phyloP scores from a whole-genome alignment of 2,329 filamentous ascomycete species.

The Ophiostoma sp. region DNA sequence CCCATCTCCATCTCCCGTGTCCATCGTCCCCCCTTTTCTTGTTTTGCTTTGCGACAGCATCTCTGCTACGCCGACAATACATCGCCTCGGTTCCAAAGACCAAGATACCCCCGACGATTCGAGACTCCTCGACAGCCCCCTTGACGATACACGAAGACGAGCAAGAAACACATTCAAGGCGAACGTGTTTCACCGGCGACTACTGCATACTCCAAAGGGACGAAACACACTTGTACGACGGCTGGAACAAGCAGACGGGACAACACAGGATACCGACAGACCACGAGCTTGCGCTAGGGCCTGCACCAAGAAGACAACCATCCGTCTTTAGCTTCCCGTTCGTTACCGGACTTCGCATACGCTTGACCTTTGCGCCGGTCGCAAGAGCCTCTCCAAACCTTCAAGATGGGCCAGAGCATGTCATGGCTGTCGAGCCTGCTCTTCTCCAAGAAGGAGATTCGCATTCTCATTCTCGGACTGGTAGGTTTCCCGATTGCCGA shows the following conservation, averaged over 20 bases:
- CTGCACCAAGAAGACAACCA: too few species aligned
- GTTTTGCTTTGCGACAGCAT: conserved; percentile 11
- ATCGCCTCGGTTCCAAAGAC: background rate
- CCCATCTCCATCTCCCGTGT: conserved; percentile 3
- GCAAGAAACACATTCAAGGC: background rate
- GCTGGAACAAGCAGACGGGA: background rate
- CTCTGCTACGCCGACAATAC: background rate
- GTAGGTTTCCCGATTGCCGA: conserved; percentile 44
- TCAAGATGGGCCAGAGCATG: conserved; percentile 58
- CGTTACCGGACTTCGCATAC: background rate
- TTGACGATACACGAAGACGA: conserved; percentile 6
- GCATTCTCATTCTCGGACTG: conserved; percentile 89
- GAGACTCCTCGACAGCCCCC: too few species aligned
- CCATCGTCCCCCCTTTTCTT: conserved; percentile 2
- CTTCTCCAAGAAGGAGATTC: conserved; percentile 95
- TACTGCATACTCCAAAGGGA: background rate
- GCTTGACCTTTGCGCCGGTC: conserved; percentile 10
- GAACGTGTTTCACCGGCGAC: background rate
- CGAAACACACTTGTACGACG: background rate
- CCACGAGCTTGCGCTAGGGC: background rate
- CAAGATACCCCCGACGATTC: conserved; percentile 1
- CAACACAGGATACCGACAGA: background rate
- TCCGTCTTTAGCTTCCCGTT: background rate
- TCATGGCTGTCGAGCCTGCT: conserved; percentile 68
- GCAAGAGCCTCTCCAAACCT: background rate